phyloP scores from a whole-genome alignment of 352 stramenopile genomes.

The Albugo candida region DNA sequence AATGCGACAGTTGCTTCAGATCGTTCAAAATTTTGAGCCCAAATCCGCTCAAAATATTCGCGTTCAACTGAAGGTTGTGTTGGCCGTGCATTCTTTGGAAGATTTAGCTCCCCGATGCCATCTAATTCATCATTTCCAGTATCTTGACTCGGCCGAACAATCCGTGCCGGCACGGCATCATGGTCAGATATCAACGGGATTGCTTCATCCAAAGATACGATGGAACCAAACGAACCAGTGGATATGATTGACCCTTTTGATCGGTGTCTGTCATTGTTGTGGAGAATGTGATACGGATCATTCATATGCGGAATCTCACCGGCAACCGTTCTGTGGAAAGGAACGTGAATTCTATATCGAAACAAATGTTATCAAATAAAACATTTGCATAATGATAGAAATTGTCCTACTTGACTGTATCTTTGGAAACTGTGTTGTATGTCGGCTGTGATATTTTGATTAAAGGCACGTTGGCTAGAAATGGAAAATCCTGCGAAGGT shows the following conservation, averaged over 20 bases:
- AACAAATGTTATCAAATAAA: background rate
- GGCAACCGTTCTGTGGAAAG: conserved; percentile 23
- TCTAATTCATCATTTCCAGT: conserved; percentile 3
- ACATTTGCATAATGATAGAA: conserved; percentile 1
- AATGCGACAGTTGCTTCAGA: conserved; percentile 35
- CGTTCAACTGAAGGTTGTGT: conserved; percentile 48
- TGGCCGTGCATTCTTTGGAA: conserved; percentile 57
- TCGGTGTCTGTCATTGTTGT: conserved; percentile 14
- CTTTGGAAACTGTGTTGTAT: conserved; percentile 9
- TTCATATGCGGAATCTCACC: conserved; percentile 40
- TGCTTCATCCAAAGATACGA: conserved; percentile 25
- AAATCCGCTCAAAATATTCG: conserved; percentile 67
- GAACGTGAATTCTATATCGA: conserved; percentile 19
- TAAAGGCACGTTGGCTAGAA: conserved; percentile 37
- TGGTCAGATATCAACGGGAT: conserved; percentile 9
- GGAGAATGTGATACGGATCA: conserved; percentile 58
- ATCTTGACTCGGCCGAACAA: conserved; percentile 4
- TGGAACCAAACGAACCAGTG: conserved; percentile 28
- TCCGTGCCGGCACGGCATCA: background rate
- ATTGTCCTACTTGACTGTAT: background rate
- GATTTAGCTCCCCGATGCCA: conserved; percentile 2
- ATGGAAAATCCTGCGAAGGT: conserved; percentile 56
- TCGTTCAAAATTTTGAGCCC: conserved; percentile 69
- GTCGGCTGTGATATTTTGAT: conserved; percentile 29
- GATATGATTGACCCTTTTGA: conserved; percentile 31